Evolutionary conservation across 805 yeast species (phyloP), one percentile per base, ranked within the genome.

Genomic region (Cyberlindnera amylophila): DNA sequence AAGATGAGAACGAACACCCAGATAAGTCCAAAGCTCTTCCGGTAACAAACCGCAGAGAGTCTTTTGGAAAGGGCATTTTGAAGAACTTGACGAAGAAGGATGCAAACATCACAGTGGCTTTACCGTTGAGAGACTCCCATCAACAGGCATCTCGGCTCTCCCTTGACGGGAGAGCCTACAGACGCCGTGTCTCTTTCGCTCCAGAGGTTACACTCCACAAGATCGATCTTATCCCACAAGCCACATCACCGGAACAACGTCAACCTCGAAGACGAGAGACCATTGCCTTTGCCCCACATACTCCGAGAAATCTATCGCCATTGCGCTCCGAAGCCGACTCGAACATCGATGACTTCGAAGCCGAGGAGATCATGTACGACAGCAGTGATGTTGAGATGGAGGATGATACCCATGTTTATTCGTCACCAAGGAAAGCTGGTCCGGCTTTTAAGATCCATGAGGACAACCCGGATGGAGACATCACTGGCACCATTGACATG

Each of bases 181-280:
- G 52, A 40, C 44, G 62, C 41, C 48, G 62, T 16, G 62, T 58
- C 2, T 58, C 62, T 1, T 58, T 58, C 35, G 60, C 60, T 11
- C 62, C 61, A 28, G 61, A 58, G 18, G 62, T 55, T 3, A 57
- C 62, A 2, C 36, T 58, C n/a, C 62, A 57, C 46, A 58, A 55
- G 33, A 49, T 57, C 26, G 58, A 55, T 11, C 40, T 51, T 19
- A 42, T 50, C 9, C 52, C 56, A 3, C 47, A 39, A 24, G 23
- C 38, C 9, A 34, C 19, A 3, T 42, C 46, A 2, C 51, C 52
- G 5, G 50, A 53, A 32, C 38, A 28, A 8, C 47, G 34, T 13
- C 50, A 51, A 32, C 58, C 57, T 15, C 51, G 52, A 36, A 49
- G 62, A 38, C 50, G 62, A 35, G 58, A 56, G 35, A 58, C 62